A percentile compares a stretch with the other conserved stretches of the same genome.
phyloP scores from a whole-genome alignment of 352 stramenopile genomes.

The Globisporangium takayamanum region DNA sequence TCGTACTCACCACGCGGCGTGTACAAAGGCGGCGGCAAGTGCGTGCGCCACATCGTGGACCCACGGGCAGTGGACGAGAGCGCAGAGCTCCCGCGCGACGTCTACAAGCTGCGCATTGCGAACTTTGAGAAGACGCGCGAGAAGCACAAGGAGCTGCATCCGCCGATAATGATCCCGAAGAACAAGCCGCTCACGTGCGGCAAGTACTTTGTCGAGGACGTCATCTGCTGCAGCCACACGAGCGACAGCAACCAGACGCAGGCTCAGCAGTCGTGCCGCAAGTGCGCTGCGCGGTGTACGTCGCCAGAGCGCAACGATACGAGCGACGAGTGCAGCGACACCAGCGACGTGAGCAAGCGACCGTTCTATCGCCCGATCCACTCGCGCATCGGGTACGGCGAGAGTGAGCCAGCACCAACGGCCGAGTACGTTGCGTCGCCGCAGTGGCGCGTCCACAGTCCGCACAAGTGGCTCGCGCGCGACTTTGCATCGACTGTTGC shows the following conservation, averaged over 20 bases:
- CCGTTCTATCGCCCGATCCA: constrained; percentile 10
- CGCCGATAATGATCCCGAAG: constrained; percentile 43
- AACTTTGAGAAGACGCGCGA: constrained; percentile 53
- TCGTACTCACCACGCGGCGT: constrained; percentile 41
- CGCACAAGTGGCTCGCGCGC: constrained; percentile 41
- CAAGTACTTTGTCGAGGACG: constrained; percentile 55
- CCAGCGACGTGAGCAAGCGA: constrained; percentile 10
- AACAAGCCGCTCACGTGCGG: constrained; percentile 51
- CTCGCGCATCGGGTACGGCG: constrained; percentile 6
- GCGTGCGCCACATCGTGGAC: constrained; percentile 23
- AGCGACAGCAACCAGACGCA: constrained; percentile 9
- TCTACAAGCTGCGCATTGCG: constrained; percentile 35
- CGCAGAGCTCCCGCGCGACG: constrained; percentile 24
- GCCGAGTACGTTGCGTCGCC: constrained; percentile 52
- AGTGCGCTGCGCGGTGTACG: constrained; percentile 17
- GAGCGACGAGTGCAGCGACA: constrained; percentile 7
- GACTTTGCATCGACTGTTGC: constrained; percentile 46
- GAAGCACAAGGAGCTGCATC: constrained; percentile 67
- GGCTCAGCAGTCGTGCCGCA: constrained; percentile 18
- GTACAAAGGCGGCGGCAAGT: constrained; percentile 53
- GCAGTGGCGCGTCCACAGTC: constrained; percentile 45
- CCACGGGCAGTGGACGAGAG: constrained; percentile 11
- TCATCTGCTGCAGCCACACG: constrained; percentile 19
- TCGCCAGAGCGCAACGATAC: constrained; percentile 15
- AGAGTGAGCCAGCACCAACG: constrained; percentile 26